Evolutionary conservation across 495 filamentous ascomycete species (phyloP), one percentile per base, ranked within the genome.

Genomic region (Penicillium fimorum): DNA sequence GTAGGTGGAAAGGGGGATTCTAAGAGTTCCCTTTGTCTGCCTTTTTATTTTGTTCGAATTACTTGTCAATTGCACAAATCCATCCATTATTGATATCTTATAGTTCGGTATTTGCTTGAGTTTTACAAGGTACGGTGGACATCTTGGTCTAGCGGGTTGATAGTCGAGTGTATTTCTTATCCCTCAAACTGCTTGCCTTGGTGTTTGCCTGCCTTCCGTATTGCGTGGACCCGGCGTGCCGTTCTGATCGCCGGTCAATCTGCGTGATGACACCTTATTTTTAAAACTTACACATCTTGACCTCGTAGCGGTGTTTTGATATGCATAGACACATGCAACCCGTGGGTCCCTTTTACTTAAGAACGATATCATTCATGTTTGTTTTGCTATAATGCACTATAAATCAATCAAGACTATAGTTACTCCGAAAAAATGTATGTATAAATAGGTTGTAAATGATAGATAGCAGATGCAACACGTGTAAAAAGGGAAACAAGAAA

Each of bases 31-130:
- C 24, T 38, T 63, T 53, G n/a, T 47, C 40, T 38, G 12, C 53
- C 59, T 59, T 59, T 55, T 60, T 58, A 41, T 54, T 63, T 63
- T 68, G 65, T 66, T 68, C 65, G 58, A 60, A 68, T 61, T 68
- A 65, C 59, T 40, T 63, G 63, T 66, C 55, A 66, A 61, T 58
- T 59, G 63, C 63, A 66, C 63, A 66, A 63, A 47, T 54, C 47
- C 52, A 54, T 47, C 52, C 24, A 38, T n/a, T 13, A 17, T 38
- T 27, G 48, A 10, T n/a, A 4, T 38, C 11, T n/a, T 17, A 15
- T 32, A 47, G 17, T 27, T 15, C 42, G 3, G 15, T 20, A 10
- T 7, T 27, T 17, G n/a, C 35, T n/a, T 38, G n/a, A 38, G 35
- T 8, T 15, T 7, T 38, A 38, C 15, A 38, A 38, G 2, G 35